Evolutionary conservation across 495 filamentous ascomycete species (phyloP).

Genomic region (Penicillium verhagenii): DNA sequence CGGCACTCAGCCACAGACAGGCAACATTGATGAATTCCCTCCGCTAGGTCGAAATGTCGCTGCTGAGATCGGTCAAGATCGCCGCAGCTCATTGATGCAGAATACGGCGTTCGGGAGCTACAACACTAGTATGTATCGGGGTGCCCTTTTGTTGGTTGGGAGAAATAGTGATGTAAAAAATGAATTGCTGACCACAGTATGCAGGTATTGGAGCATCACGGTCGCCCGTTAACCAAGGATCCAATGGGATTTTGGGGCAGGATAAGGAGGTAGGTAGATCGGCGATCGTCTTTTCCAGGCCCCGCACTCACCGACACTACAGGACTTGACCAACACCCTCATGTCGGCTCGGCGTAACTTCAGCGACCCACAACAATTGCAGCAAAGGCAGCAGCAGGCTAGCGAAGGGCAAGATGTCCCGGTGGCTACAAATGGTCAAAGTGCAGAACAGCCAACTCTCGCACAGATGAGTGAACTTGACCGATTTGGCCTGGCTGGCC

Average conservation of each 20-base stretch:
- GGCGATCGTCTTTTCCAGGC: slow-evolving; percentile 12
- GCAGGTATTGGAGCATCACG: slow-evolving; percentile 41
- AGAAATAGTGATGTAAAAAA: neutral
- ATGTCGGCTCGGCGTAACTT: slow-evolving; percentile 36
- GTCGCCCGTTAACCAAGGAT: slow-evolving; percentile 40
- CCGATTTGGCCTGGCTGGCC: slow-evolving; percentile 75
- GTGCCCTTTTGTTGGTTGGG: slow-evolving; percentile 18
- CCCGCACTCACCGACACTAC: slow-evolving; percentile 20
- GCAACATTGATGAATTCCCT: slow-evolving; percentile 79
- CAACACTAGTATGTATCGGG: slow-evolving; percentile 36
- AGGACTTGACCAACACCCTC: slow-evolving; percentile 37
- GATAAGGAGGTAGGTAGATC: slow-evolving; percentile 43
- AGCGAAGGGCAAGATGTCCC: slow-evolving; percentile 40
- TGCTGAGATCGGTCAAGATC: slow-evolving; percentile 70
- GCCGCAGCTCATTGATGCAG: slow-evolving; percentile 61
- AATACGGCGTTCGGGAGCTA: slow-evolving; percentile 62
- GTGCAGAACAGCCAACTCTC: slow-evolving; percentile 56
- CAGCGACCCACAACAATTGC: slow-evolving; percentile 34
- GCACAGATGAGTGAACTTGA: slow-evolving; percentile 77
- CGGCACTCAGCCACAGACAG: slow-evolving; percentile 61
- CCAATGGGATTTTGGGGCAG: slow-evolving; percentile 40
- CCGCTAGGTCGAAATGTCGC: slow-evolving; percentile 70
- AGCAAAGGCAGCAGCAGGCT: slow-evolving; percentile 40
- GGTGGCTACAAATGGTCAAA: slow-evolving; percentile 28
- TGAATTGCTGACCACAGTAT: slow-evolving; percentile 15